A percentile compares a stretch with the other conserved stretches of the same genome.
Conservation (phyloP, 768 basidiomycete species). For the Cubamyces sp. region DNA sequence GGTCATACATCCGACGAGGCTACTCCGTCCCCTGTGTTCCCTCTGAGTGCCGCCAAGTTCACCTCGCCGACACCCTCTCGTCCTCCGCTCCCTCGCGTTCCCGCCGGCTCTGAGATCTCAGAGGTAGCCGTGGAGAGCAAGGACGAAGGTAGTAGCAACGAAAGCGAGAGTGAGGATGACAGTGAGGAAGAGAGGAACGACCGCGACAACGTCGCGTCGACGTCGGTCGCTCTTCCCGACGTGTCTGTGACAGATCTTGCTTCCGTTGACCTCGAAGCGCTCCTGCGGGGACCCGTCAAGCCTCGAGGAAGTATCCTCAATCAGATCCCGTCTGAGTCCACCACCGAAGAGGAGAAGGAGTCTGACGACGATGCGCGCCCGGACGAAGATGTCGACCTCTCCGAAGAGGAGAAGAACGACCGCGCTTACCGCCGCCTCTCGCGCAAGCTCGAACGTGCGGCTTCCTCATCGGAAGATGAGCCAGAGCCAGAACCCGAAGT, state of each 20-base stretch:
- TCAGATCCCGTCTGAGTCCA: constrained; percentile 35
- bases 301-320: constrained; percentile 34
- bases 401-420: constrained; percentile 43
- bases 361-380: constrained; percentile 35
- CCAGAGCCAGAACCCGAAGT: constrained; percentile 26
- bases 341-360: constrained; percentile 40
- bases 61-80: constrained; percentile 8
- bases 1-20: not conserved
- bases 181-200: constrained; percentile 16
- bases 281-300: constrained; percentile 46
- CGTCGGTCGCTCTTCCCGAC: not conserved
- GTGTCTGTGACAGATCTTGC: constrained; percentile 9
- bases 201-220: not conserved
- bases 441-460: constrained; percentile 37
- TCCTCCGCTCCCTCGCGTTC: constrained; percentile 30
- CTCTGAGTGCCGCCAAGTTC: not conserved
- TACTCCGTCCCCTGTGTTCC: constrained; percentile 11
- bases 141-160: constrained; percentile 47
- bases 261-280: constrained; percentile 41
- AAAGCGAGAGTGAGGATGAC: constrained; percentile 35
- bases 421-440: constrained; percentile 35
- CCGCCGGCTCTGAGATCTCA: constrained; percentile 37
- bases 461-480: constrained; percentile 37
- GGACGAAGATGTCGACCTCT: constrained; percentile 43
- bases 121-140: constrained; percentile 42